Evolutionary conservation across 768 basidiomycete genomes (phyloP), one percentile per base, ranked within the genome.

Genomic region (Mycena alexandri): DNA sequence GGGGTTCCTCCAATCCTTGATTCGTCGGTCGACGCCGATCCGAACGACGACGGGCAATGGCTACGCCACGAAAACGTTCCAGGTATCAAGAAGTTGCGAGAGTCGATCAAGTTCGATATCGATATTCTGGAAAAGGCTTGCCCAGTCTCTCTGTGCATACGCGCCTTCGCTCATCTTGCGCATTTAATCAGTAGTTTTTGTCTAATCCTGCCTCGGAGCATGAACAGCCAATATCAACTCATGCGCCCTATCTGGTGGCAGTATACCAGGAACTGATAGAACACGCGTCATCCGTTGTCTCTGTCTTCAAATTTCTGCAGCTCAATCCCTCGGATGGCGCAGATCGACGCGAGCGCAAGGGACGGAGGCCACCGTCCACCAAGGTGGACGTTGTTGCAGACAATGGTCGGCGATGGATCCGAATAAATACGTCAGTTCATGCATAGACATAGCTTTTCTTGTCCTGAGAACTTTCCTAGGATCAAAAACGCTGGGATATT

Each of bases 311-410:
- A 71, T 86, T 81, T 1, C 33, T 63, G 46, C 62, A 58, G 17
- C 52, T 68, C 6, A 61, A 60, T 24, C 62, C 62, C 3, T 38
- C 61, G 13, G 24, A 52, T n/a, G 59, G 54, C 14, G n/a, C 43
- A 16, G 62, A 67, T 63, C 65, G 61, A 42, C 59, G 63, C 10
- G 42, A 65, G 47, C 61, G 58, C 8, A 67, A 64, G 62, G 69
- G 61, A 10, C 42, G 52, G 47, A 52, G 69, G 14, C 38, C 62
- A 29, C 70, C 70, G 9, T 47, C 70, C 12, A 85, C 90, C 50
- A 95, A 96, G 73, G 89, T 96, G 0, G 95, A 96, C 72, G 83
- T 96, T 13, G 89, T 95, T 19, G 90, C 90, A 1, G 88, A 92
- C 24, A 87, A 89, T 51, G 94, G 95, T 1, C 81, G 85, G 29